These are phyloP conservation scores for Ogataea zsoltii DNA, from an alignment of 805 yeast genomes.

Conservation along the genomic window DNA sequence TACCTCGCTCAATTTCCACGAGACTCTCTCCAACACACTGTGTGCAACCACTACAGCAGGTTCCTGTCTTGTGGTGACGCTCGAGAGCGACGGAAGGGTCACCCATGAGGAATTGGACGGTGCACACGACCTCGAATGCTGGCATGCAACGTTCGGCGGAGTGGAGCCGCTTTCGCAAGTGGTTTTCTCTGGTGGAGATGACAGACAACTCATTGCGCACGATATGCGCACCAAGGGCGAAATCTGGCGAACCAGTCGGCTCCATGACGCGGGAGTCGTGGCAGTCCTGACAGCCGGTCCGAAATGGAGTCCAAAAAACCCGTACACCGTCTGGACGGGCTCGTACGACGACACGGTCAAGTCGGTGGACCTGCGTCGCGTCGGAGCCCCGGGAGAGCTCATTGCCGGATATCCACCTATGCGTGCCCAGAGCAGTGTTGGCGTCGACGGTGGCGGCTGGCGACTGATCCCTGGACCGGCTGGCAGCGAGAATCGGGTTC, in stretches of 20 bases:
- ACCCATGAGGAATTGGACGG: constrained; percentile 32
- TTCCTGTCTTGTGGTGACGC: constrained; percentile 45
- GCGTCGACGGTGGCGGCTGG: constrained; percentile 96
- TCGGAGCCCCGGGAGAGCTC: constrained; percentile 42
- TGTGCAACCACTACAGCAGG: constrained; percentile 73
- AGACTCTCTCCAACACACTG: constrained; percentile 38
- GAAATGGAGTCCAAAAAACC: constrained; percentile 43
- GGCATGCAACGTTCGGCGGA: constrained; percentile 80
- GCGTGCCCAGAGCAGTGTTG: constrained; percentile 39
- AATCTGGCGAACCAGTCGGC: constrained; percentile 44
- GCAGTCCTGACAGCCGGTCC: constrained; percentile 60
- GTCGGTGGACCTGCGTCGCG: constrained; percentile 61
- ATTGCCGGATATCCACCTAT: constrained; percentile 53
- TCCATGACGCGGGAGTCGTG: constrained; percentile 91
- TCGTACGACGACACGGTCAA: constrained; percentile 85
- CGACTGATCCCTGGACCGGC: constrained; percentile 64
- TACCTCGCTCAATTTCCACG: constrained; percentile 65
- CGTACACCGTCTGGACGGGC: constrained; percentile 74
- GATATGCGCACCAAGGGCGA: constrained; percentile 50
- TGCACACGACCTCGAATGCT: constrained; percentile 75
- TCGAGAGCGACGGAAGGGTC: constrained; percentile 16
- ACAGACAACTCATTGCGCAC: constrained; percentile 70
- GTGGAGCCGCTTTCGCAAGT: constrained; percentile 52
- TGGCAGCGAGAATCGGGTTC: constrained; percentile 44
- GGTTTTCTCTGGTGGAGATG: constrained; percentile 90